Base-by-base conservation (phyloP, 2,329 filamentous ascomycete genomes). In the Aspergillus ochraceus region DNA sequence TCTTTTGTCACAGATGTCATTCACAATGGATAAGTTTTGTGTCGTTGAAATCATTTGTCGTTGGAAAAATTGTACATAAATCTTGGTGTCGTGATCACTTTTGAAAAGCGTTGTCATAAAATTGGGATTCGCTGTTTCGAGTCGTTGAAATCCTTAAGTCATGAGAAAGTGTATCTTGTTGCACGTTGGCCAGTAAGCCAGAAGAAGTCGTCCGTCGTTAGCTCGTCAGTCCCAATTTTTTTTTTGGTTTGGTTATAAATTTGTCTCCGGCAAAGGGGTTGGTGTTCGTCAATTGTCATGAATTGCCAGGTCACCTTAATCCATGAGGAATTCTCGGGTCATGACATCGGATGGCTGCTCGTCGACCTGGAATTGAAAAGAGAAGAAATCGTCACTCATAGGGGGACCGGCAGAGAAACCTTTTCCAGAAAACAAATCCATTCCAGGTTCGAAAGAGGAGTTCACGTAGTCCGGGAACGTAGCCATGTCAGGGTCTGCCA, bases 361-460 rank as follows among this genome's bases (percentile, higher is more conserved):
- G 26, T 77, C 74, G n/a, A 74, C 67, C 49, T 75, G 68, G 51
- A 76, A 77, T 53, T 76, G 73, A 39, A 74, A 71, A 29, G 73
- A 73, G 49, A 77, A 71, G 56, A 74, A 74, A 55, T 77, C 74
- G 14, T 71, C 70, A 30, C 71, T 66, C 50, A 75, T 64, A 26
- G 63, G 47, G 22, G 65, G 42, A 14, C 65, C 64, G 12, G 63
- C 63, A 5, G 70, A 64, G 55, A 71, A 72, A 6, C 62, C 60
- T 65, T 78, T 77, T 14, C 66, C 68, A 6, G 66, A 66, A 60
- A 74, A 74, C 14, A 75, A 57, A 39, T 75, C 72, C 55, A 73
- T 53, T 17, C 67, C 66, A 3, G 61, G 64, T n/a, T 76, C 76
- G 52, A 77, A 75, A 4, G 70, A 66, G 9, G 75, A 70, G 24